phyloP scores from a whole-genome alignment of 2,329 filamentous ascomycete genomes.

The Fusarium staphyleae region DNA sequence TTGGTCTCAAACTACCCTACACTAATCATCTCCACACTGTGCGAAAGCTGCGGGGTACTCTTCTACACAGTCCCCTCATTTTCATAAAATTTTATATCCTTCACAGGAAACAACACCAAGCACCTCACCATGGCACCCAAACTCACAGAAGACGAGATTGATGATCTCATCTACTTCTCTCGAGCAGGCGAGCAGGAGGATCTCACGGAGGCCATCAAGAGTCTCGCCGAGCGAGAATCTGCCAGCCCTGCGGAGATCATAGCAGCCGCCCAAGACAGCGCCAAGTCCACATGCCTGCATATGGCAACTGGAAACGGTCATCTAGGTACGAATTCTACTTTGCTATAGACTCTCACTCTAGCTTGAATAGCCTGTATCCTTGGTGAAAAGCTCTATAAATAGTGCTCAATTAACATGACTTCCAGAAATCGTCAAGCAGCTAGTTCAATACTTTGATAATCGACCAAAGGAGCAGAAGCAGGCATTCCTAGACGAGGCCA shows the following conservation, averaged over 20 bases:
- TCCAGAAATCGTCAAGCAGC: slow-evolving; percentile 54
- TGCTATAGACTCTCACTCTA: background rate
- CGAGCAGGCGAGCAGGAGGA: slow-evolving; percentile 79
- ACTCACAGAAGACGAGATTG: slow-evolving; percentile 80
- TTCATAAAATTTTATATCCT: slow-evolving; percentile 44
- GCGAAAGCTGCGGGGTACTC: slow-evolving; percentile 46
- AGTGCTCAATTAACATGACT: slow-evolving; percentile 4
- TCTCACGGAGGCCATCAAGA: slow-evolving; percentile 64
- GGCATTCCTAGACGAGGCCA: slow-evolving; percentile 71
- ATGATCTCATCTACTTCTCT: slow-evolving; percentile 89
- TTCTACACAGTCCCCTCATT: slow-evolving; percentile 51
- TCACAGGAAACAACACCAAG: slow-evolving; percentile 20
- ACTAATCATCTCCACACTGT: slow-evolving; percentile 41
- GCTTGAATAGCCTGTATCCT: fast-evolving
- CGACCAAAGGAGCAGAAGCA: slow-evolving; percentile 52
- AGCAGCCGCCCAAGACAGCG: slow-evolving; percentile 72
- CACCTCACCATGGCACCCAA: slow-evolving; percentile 54
- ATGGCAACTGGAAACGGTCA: slow-evolving; percentile 95
- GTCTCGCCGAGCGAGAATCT: slow-evolving; percentile 68
- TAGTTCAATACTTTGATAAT: slow-evolving; percentile 54
- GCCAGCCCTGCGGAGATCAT: slow-evolving; percentile 70
- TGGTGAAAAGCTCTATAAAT: too few relatives aligned
- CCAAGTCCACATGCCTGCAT: slow-evolving; percentile 84
- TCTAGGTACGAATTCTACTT: slow-evolving; percentile 60
- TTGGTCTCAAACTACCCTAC: slow-evolving; percentile 33